Conservation (phyloP, 345 rosid species). For the Boechera retrofracta region DNA sequence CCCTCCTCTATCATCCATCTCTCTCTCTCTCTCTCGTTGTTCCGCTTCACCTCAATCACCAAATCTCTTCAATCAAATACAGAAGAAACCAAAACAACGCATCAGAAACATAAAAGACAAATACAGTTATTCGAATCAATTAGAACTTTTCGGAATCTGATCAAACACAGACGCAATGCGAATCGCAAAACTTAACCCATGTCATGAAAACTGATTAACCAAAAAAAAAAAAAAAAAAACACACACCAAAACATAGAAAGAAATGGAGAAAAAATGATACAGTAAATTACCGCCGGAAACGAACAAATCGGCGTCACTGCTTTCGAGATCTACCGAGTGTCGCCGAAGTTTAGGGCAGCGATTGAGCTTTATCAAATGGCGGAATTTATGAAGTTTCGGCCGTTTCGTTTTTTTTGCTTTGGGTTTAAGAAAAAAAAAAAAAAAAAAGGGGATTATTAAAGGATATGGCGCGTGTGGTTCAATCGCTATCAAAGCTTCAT, state of each 20-base stretch:
- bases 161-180: conserved; percentile 30
- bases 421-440: conserved; percentile 19
- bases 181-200: background rate
- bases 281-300: conserved; percentile 20
- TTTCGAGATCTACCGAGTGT: conserved; percentile 20
- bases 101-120: background rate
- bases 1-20: conserved; percentile 95
- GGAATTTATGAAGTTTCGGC: conserved; percentile 28
- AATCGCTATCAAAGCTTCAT: conserved; percentile 27
- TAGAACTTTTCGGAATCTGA: conserved; percentile 16
- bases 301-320: conserved; percentile 18
- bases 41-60: conserved; percentile 17
- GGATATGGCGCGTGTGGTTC: conserved; percentile 39
- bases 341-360: conserved; percentile 34
- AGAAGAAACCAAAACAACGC: conserved; percentile 31
- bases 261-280: background rate
- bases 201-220: background rate
- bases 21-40: conserved; percentile 38
- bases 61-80: conserved; percentile 15
- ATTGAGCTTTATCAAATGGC: conserved; percentile 16
- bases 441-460: background rate
- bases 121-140: conserved; percentile 38
- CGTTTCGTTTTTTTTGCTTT: conserved; percentile 13
- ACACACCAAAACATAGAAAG: background rate
- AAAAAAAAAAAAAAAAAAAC: background rate